A percentile compares a stretch with the other conserved stretches of the same genome.
These are phyloP conservation scores for Trichoderma sp. DNA, from an alignment of 2,329 filamentous ascomycete genomes.

Conservation along the genomic window DNA sequence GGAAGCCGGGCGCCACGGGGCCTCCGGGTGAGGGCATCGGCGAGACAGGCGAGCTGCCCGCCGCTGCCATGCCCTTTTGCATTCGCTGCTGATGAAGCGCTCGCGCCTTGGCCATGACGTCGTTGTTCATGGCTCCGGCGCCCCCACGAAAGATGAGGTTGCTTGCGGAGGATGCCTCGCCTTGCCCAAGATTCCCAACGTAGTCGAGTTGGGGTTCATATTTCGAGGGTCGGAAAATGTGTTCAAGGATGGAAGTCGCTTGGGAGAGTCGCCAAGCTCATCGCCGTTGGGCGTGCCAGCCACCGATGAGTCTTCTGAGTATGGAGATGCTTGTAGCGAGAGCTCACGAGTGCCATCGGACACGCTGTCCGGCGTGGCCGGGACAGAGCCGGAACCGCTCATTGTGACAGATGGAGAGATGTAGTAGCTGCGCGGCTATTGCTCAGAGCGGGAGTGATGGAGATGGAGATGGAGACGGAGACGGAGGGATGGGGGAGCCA, in stretches of 20 bases:
- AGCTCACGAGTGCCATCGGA: slow-evolving; percentile 34
- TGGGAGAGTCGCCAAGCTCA: slow-evolving; percentile 41
- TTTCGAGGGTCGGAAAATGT: slow-evolving; percentile 60
- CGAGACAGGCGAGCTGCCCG: slow-evolving; percentile 32
- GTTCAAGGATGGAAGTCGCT: slow-evolving; percentile 60
- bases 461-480: not conserved
- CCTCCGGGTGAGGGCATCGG: slow-evolving; percentile 37
- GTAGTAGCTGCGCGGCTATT: not conserved
- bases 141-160: slow-evolving; percentile 39
- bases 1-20: slow-evolving; percentile 45
- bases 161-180: slow-evolving; percentile 55
- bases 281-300: slow-evolving; percentile 51
- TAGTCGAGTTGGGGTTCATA: slow-evolving; percentile 84
- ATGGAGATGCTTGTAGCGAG: slow-evolving; percentile 45
- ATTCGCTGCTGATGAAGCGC: slow-evolving; percentile 50
- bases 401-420: slow-evolving; percentile 21
- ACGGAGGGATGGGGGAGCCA: not conserved
- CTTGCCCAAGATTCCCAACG: slow-evolving; percentile 72
- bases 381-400: slow-evolving; percentile 40
- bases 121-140: slow-evolving; percentile 39
- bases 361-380: slow-evolving; percentile 51
- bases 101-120: slow-evolving; percentile 50
- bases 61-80: slow-evolving; percentile 44
- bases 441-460: not conserved
- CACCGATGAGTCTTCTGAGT: slow-evolving; percentile 49